Evolutionary conservation across 352 stramenopile species (phyloP).

Genomic region (Proteromonas lacertae): DNA sequence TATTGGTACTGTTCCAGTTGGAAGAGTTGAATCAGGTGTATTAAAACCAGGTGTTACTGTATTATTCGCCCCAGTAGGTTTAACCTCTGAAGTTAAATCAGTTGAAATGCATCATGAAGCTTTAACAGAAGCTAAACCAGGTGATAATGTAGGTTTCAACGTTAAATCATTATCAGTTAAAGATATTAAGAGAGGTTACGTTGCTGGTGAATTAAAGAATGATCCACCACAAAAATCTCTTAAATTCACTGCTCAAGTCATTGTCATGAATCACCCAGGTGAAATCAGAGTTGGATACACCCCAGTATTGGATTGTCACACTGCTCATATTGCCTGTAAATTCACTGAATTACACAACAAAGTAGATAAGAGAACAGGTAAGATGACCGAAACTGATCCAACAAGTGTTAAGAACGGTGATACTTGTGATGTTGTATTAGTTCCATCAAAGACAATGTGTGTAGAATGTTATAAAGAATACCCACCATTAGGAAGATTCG

Average conservation of each 20-base stretch:
- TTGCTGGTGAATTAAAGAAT: conserved; percentile 59
- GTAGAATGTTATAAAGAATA: conserved; percentile 86
- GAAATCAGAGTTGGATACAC: conserved; percentile 64
- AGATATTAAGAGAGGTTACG: conserved; percentile 61
- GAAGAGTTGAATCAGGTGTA: conserved; percentile 73
- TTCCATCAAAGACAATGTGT: conserved; percentile 58
- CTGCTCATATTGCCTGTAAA: conserved; percentile 68
- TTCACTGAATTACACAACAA: conserved; percentile 71
- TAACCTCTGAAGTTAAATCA: conserved; percentile 65
- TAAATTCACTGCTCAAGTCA: conserved; percentile 66
- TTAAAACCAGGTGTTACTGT: conserved; percentile 64
- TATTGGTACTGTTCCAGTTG: conserved; percentile 77
- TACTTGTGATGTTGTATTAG: conserved; percentile 65
- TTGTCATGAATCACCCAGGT: conserved; percentile 66
- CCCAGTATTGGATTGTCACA: conserved; percentile 84
- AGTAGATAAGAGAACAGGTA: conserved; percentile 72
- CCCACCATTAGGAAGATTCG: conserved; percentile 70
- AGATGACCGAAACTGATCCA: conserved; percentile 61
- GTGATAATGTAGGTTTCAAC: conserved; percentile 86
- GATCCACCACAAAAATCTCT: conserved; percentile 36
- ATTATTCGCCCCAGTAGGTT: conserved; percentile 43
- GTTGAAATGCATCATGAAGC: conserved; percentile 79
- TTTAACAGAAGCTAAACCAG: conserved; percentile 47
- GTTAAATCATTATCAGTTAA: conserved; percentile 72
- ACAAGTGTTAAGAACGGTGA: conserved; percentile 74